phyloP scores from a whole-genome alignment of 2,329 filamentous ascomycete species.

The Dendryphion nanum region DNA sequence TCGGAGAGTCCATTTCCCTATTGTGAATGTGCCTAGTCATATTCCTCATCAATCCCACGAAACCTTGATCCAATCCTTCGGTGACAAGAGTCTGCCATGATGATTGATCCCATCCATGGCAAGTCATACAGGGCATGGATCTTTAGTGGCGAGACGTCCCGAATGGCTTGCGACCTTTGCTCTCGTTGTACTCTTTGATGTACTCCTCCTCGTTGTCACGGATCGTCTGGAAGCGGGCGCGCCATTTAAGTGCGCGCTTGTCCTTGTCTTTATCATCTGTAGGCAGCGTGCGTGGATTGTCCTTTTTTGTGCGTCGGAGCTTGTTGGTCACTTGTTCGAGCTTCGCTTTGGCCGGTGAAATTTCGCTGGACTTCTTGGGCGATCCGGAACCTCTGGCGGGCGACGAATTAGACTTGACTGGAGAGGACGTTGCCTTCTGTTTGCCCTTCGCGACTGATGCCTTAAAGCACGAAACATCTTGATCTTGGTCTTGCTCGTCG shows the following conservation, averaged over 20 bases:
- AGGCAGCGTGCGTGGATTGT: constrained; percentile 36
- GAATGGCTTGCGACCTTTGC: too few relatives aligned
- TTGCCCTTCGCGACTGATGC: constrained; percentile 28
- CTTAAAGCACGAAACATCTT: constrained; percentile 31
- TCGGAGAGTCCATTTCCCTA: too few relatives aligned
- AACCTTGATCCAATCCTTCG: too few relatives aligned
- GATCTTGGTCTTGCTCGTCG: constrained; percentile 15
- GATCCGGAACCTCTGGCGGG: constrained; percentile 24
- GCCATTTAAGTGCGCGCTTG: constrained; percentile 36
- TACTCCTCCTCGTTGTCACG: constrained; percentile 11
- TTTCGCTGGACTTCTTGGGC: constrained; percentile 36
- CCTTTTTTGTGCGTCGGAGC: constrained; percentile 39
- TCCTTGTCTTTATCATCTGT: constrained; percentile 36
- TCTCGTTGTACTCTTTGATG: constrained; percentile 2
- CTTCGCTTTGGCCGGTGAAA: constrained; percentile 47
- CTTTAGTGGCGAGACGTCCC: background rate
- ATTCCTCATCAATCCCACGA: too few relatives aligned
- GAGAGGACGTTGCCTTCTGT: constrained; percentile 26
- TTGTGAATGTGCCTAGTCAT: too few relatives aligned
- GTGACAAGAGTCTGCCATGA: too few relatives aligned
- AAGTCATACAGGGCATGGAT: background rate
- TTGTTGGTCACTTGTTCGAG: constrained; percentile 49
- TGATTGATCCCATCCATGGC: too few relatives aligned
- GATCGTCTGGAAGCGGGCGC: constrained; percentile 33
- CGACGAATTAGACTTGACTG: constrained; percentile 24